Percentiles rank a stretch among this genome's conserved stretches.
phyloP scores from a whole-genome alignment of 441 rosid genomes.

The Corymbia citriodora region DNA sequence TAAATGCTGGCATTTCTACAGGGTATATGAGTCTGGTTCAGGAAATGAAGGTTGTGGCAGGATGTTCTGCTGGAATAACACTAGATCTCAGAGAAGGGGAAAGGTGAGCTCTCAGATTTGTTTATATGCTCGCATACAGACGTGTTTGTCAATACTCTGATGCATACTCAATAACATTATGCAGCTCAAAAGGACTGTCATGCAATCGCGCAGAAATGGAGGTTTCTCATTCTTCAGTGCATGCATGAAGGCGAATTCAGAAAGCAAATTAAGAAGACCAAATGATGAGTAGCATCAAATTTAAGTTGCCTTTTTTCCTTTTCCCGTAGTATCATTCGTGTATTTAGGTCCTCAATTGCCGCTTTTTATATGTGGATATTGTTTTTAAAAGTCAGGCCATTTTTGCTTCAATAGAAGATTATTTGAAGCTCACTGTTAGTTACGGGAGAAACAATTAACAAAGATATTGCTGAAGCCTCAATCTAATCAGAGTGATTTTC shows the following conservation, averaged over 20 bases:
- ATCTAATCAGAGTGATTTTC: not conserved
- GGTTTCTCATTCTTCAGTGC: constrained; percentile 60
- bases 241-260: constrained; percentile 57
- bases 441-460: not conserved
- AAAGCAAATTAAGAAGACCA: constrained; percentile 44
- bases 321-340: not conserved
- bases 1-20: constrained; percentile 20
- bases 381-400: not conserved
- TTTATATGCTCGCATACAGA: not conserved
- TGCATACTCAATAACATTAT: not conserved
- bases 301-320: not conserved
- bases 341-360: not conserved
- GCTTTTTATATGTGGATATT: not conserved
- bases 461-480: not conserved
- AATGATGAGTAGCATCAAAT: not conserved
- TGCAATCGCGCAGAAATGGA: constrained; percentile 33
- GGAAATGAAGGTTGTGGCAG: constrained; percentile 72
- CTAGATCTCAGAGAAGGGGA: constrained; percentile 34
- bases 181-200: constrained; percentile 51
- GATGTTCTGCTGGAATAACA: constrained; percentile 78
- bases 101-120: constrained; percentile 42
- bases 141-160: not conserved
- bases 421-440: not conserved
- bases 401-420: not conserved
- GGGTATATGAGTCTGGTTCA: constrained; percentile 88